Evolutionary conservation across 1,284 basidiomycete genomes (phyloP).

Genomic region (Neolentinus lepideus): DNA sequence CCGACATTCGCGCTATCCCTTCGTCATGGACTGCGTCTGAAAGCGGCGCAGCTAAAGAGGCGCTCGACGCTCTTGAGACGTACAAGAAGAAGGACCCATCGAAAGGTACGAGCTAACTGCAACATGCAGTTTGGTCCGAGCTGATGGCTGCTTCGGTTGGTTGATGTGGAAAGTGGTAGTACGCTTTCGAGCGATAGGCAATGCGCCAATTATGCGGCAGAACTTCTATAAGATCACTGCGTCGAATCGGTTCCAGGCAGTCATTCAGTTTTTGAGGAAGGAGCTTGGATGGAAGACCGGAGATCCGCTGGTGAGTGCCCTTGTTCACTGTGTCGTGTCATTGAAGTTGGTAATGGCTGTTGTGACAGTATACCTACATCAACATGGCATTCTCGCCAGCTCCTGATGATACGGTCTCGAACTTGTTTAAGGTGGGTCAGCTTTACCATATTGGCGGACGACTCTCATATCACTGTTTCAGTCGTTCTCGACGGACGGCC

Average conservation of each 20-base stretch:
- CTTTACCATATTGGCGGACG: constrained; percentile 1
- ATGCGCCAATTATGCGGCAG: constrained; percentile 97
- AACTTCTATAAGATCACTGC: constrained; percentile 98
- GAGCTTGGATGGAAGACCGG: constrained; percentile 86
- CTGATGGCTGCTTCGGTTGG: not conserved
- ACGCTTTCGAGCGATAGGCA: constrained; percentile 97
- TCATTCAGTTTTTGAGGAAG: constrained; percentile 89
- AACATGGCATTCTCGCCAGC: constrained; percentile 96
- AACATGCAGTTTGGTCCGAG: no score
- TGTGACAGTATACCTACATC: constrained; percentile 90
- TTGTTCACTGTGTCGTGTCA: not conserved
- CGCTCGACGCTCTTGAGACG: constrained; percentile 66
- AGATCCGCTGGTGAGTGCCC: constrained; percentile 74
- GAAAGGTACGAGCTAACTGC: constrained; percentile 79
- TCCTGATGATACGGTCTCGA: constrained; percentile 89
- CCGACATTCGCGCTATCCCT: not conserved
- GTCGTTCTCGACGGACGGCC: constrained; percentile 91
- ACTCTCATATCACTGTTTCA: constrained; percentile 21
- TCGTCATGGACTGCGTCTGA: not conserved
- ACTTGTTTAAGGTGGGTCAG: constrained; percentile 68
- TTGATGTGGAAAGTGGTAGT: constrained; percentile 78
- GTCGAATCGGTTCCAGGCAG: constrained; percentile 91
- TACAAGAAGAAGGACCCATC: constrained; percentile 81
- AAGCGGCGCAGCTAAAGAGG: constrained; percentile 24
- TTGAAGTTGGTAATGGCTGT: not conserved